These are phyloP conservation scores for Eimeria necatrix DNA, from an alignment of 169 alveolate species.

Conservation along the genomic window DNA sequence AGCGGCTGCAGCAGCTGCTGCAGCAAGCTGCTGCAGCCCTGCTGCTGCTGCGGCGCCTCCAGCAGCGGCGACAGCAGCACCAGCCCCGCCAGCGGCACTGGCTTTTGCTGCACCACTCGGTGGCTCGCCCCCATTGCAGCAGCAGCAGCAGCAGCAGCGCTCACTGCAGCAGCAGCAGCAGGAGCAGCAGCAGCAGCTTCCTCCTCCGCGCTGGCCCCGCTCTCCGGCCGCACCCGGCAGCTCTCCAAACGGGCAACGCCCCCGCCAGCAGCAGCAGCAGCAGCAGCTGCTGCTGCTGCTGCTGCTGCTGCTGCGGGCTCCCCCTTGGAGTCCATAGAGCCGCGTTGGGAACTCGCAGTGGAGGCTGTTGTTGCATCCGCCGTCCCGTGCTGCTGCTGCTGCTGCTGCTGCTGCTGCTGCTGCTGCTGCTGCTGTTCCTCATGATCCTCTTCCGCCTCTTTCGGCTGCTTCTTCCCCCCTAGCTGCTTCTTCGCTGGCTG, in stretches of 20 bases:
- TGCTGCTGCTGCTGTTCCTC: background rate
- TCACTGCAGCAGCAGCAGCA: background rate
- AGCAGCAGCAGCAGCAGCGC: background rate
- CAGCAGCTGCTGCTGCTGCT: no score
- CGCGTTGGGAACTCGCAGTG: conserved; percentile 14
- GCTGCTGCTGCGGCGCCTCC: background rate
- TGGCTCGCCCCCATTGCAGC: background rate
- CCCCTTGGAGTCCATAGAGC: background rate
- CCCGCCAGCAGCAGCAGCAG: no score
- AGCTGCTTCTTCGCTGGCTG: background rate
- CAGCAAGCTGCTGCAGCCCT: background rate
- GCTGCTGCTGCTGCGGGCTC: no score
- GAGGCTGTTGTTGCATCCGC: background rate
- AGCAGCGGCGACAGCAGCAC: conserved; percentile 35
- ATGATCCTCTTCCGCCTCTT: background rate
- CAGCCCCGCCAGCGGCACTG: conserved; percentile 33
- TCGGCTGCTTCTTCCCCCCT: background rate
- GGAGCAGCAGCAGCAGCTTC: background rate
- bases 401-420: background rate
- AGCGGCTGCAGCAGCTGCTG: background rate
- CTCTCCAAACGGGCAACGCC: no score
- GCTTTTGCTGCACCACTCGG: conserved; percentile 33
- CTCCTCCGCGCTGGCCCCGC: no score
- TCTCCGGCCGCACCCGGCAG: no score
- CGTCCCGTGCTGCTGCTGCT: background rate